Base-by-base conservation (phyloP, 2,329 filamentous ascomycete species). In the Pseudopithomyces chartarum region DNA sequence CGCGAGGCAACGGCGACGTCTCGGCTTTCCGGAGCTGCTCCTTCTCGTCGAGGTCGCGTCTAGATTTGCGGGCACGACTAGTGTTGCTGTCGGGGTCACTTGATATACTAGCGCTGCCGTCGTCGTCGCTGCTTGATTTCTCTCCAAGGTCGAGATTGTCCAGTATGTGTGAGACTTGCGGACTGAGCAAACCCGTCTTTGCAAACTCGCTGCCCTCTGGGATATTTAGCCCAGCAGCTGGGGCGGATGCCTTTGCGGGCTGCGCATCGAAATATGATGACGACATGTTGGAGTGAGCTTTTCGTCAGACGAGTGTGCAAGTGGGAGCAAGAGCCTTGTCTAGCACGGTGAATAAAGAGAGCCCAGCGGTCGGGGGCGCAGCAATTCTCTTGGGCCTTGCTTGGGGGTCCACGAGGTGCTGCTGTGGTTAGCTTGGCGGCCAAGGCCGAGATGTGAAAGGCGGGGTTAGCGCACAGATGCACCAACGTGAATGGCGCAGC, bases 221-320 rank as follows among this genome's bases (percentile, higher is more conserved):
- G 22, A 55, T 36, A 40, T 65, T 54, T 23, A 62, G 58, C 33
- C 48, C 19, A 2, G 52, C 45, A 19, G 65, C 15, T 6, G 33
- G 50, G 20, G 40, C 40, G 19, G 29, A 42, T 45, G 50, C 23
- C 12, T 52, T 49, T 44, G 57, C 60, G 51, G 64, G 54, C 57
- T 67, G 63, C 19, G 61, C 58, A 23, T 74, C 71, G 42, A 73
- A 74, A 56, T 74, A 74, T 70, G 71, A 74, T 67, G 70, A 64
- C 70, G 73, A 63, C 34, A 42, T 44, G n/a, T 33, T 15, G 68
- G 60, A 61, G 52, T 57, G 19, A 26, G 26, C 26, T 42, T 17
- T 45, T 57, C 38, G 45, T 52, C 39, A 50, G 38, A 48, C 42
- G 45, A 11, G 51, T 29, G 43, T 29, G 43, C 29, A 39, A 44